Percentiles rank a stretch among this genome's conserved stretches.
Evolutionary conservation across 768 basidiomycete species (phyloP).

Genomic region (Clavaria fumosa): DNA sequence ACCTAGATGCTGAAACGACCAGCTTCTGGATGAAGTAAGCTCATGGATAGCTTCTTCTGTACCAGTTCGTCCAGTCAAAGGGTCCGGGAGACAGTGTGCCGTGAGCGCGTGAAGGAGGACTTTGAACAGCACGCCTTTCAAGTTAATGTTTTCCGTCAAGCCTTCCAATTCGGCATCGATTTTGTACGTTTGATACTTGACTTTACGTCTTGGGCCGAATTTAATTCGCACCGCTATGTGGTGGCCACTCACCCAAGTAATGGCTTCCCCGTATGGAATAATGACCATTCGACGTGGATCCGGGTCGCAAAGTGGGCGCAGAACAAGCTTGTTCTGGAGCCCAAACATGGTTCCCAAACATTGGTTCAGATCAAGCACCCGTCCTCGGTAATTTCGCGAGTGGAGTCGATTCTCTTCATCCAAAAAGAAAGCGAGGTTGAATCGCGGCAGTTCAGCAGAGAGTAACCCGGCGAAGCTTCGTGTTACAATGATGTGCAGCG

Average conservation of each 20-base stretch:
- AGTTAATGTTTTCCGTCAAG: conserved; percentile 17
- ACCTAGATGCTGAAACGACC: conserved; percentile 25
- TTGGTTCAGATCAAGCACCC: conserved; percentile 28
- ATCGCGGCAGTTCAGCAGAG: conserved; percentile 23
- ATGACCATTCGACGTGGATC: conserved; percentile 21
- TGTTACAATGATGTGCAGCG: conserved; percentile 9
- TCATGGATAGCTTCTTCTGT: conserved; percentile 27
- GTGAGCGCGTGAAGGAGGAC: conserved; percentile 32
- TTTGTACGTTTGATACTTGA: conserved; percentile 15
- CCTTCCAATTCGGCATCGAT: conserved; percentile 21
- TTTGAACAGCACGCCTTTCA: conserved; percentile 20
- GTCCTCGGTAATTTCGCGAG: conserved; percentile 25
- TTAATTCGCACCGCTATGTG: conserved; percentile 15
- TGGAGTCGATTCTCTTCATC: conserved; percentile 20
- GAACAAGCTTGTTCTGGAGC: conserved; percentile 25
- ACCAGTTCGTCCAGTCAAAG: conserved; percentile 28
- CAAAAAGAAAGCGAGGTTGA: conserved; percentile 25
- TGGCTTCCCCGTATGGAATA: conserved; percentile 24
- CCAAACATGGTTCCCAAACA: conserved; percentile 31
- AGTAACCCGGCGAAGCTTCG: no score
- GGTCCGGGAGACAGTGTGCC: conserved; percentile 26
- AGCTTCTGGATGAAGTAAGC: conserved; percentile 22
- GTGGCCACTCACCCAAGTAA: conserved; percentile 8
- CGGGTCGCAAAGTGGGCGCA: conserved; percentile 14
- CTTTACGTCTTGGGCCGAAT: conserved; percentile 3